Evolutionary conservation across 805 yeast species (phyloP).

Genomic region (Lipomyces lipofer): DNA sequence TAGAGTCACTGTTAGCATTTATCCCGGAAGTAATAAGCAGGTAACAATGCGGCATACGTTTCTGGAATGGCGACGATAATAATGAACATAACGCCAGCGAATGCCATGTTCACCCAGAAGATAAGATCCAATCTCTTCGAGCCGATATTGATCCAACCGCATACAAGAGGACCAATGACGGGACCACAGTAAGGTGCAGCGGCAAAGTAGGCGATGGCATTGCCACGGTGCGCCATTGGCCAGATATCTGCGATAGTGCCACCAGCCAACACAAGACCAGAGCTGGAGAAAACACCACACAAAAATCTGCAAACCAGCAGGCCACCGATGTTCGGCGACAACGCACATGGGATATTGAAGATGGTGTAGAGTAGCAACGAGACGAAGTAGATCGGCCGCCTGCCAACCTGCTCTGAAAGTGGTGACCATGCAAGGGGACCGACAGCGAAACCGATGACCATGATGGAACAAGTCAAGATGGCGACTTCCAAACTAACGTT

Average conservation of each 20-base stretch:
- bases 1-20: background rate
- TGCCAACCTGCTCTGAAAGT: constrained; percentile 77
- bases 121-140: constrained; percentile 64
- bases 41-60: constrained; percentile 45
- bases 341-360: constrained; percentile 85
- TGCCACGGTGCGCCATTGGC: constrained; percentile 76
- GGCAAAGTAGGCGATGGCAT: constrained; percentile 87
- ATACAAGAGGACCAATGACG: constrained; percentile 82
- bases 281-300: constrained; percentile 82
- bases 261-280: constrained; percentile 84
- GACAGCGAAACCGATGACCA: constrained; percentile 84
- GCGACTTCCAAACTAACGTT: constrained; percentile 78
- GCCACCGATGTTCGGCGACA: constrained; percentile 79
- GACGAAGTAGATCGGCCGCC: constrained; percentile 78
- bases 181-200: constrained; percentile 95
- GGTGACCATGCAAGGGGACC: constrained; percentile 94
- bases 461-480: constrained; percentile 73
- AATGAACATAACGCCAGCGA: constrained; percentile 83
- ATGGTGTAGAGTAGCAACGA: constrained; percentile 73
- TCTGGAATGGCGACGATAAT: constrained; percentile 71
- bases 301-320: constrained; percentile 79
- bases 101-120: constrained; percentile 91
- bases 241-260: constrained; percentile 91
- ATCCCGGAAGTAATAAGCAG: too few relatives aligned
- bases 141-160: constrained; percentile 78